Conservation (phyloP, 352 stramenopile genomes). For the Pythium brassicae region DNA sequence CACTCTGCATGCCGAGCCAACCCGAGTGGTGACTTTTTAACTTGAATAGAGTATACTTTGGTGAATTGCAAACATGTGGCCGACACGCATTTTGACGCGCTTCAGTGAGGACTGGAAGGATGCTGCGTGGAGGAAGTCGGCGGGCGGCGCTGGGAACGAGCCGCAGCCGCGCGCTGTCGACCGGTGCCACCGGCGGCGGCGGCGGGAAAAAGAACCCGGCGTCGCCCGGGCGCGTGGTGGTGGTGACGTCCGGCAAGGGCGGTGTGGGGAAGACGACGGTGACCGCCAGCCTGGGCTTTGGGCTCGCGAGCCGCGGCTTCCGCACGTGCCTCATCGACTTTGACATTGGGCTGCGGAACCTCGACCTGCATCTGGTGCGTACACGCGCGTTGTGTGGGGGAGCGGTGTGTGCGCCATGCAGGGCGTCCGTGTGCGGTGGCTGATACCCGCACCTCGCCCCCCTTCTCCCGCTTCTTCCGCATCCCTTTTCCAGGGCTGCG, state of each 20-base stretch:
- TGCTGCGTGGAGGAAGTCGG: no score
- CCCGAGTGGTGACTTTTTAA: no score
- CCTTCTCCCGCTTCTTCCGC: no score
- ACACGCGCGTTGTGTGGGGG: no score
- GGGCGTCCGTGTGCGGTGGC: no score
- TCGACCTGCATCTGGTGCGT: conserved; percentile 86
- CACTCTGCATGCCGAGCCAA: no score
- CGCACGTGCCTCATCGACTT: conserved; percentile 93
- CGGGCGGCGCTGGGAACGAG: neutral
- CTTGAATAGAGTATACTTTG: no score
- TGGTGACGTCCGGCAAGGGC: conserved; percentile 91
- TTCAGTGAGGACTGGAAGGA: no score
- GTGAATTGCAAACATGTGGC: no score
- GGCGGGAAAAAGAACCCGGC: neutral
- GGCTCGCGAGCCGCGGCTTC: conserved; percentile 75
- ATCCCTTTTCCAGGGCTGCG: conserved; percentile 43
- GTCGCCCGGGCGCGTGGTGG: conserved; percentile 66
- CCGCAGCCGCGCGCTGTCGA: neutral
- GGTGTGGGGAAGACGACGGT: conserved; percentile 92
- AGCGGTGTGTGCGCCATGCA: no score
- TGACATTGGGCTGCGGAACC: conserved; percentile 91
- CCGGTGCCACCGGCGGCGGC: neutral
- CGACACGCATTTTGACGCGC: no score
- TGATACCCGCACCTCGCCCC: no score
- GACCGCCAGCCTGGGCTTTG: conserved; percentile 84